A percentile compares a stretch with the other conserved stretches of the same genome.
Conservation (phyloP, 2,329 filamentous ascomycete species). For the Beauveria australis region DNA sequence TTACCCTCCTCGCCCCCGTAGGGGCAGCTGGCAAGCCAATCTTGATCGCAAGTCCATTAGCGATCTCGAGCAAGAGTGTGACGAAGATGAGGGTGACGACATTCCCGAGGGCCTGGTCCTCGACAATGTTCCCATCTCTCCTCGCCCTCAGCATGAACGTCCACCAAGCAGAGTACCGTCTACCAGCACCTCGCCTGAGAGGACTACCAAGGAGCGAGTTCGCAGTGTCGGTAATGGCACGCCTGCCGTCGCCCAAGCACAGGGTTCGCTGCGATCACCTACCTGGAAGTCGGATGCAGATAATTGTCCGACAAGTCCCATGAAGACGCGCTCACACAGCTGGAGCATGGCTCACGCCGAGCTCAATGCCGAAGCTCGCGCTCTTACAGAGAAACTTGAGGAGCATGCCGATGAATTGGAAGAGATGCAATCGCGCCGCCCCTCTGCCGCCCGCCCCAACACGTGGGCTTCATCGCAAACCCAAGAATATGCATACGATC, state of each 20-base stretch:
- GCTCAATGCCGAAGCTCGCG: conserved; percentile 64
- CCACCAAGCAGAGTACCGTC: conserved; percentile 46
- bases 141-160: conserved; percentile 52
- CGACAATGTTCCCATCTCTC: conserved; percentile 76
- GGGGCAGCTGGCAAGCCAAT: conserved; percentile 66
- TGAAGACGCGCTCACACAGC: conserved; percentile 56
- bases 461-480: conserved; percentile 31
- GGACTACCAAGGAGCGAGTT: conserved; percentile 40
- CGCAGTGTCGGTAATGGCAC: conserved; percentile 57
- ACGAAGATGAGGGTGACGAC: conserved; percentile 67
- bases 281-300: conserved; percentile 42
- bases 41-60: conserved; percentile 57
- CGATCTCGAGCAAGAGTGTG: conserved; percentile 68
- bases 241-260: conserved; percentile 48
- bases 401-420: conserved; percentile 61
- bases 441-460: conserved; percentile 27
- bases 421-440: conserved; percentile 26
- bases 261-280: conserved; percentile 52
- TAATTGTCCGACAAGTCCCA: conserved; percentile 29
- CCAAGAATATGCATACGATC: conserved; percentile 27
- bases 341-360: conserved; percentile 65
- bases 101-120: conserved; percentile 72
- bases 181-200: conserved; percentile 44
- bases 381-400: conserved; percentile 71
- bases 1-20: conserved; percentile 31